These are phyloP conservation scores for Penicillium ochrochloron DNA, from an alignment of 495 filamentous ascomycete genomes.

Conservation along the genomic window DNA sequence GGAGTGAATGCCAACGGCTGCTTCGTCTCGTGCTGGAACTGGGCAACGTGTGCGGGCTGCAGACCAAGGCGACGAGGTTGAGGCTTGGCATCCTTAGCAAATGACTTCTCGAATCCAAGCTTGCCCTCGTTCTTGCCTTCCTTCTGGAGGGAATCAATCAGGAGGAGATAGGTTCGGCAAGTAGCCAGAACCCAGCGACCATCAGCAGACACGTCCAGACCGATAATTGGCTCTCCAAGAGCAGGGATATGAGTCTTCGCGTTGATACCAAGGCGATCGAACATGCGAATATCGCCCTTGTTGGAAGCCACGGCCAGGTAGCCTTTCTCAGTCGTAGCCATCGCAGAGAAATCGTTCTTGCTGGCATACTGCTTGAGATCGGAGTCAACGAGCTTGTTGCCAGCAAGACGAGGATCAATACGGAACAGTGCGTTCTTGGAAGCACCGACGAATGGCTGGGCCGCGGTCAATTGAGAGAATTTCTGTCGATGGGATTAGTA, in stretches of 20 bases:
- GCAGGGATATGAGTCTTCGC: slow-evolving; percentile 97
- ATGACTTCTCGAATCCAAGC: slow-evolving; percentile 93
- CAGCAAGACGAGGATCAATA: slow-evolving; percentile 87
- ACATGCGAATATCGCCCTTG: slow-evolving; percentile 96
- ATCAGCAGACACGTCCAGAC: slow-evolving; percentile 91
- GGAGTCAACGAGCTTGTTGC: slow-evolving; percentile 89
- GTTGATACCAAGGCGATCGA: slow-evolving; percentile 94
- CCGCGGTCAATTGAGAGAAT: slow-evolving; percentile 95
- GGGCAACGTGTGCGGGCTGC: slow-evolving; percentile 87
- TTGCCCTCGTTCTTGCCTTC: slow-evolving; percentile 96
- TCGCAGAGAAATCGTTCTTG: slow-evolving; percentile 94
- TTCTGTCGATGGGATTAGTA: slow-evolving; percentile 59
- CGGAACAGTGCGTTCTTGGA: slow-evolving; percentile 92
- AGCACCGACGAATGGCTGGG: slow-evolving; percentile 92
- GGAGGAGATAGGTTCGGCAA: slow-evolving; percentile 90
- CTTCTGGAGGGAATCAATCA: slow-evolving; percentile 90
- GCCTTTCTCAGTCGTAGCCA: slow-evolving; percentile 93
- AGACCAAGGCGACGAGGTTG: slow-evolving; percentile 89
- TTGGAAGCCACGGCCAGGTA: slow-evolving; percentile 96
- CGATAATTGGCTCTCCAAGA: slow-evolving; percentile 92
- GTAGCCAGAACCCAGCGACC: slow-evolving; percentile 95
- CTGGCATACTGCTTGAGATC: slow-evolving; percentile 93
- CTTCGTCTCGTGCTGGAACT: slow-evolving; percentile 95
- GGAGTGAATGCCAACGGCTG: slow-evolving; percentile 83
- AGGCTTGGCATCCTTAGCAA: slow-evolving; percentile 90